Conservation (phyloP, 2,329 filamentous ascomycete genomes). For the Tympanopsis confertula region DNA sequence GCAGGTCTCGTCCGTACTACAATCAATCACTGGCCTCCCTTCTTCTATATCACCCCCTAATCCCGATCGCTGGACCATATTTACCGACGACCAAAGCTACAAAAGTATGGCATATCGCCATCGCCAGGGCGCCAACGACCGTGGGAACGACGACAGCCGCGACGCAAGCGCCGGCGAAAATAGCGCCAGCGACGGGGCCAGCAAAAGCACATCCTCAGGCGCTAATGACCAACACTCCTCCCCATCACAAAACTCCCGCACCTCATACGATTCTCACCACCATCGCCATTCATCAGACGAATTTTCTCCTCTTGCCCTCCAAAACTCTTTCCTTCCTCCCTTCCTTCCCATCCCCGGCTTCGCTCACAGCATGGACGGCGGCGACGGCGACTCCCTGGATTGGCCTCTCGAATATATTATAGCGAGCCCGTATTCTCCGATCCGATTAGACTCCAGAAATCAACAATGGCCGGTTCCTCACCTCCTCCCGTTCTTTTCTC, state of each 20-base stretch:
- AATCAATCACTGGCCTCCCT: constrained; percentile 33
- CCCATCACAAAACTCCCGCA: not conserved
- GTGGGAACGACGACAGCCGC: not conserved
- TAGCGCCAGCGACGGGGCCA: not conserved
- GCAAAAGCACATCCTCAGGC: no score
- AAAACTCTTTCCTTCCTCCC: not conserved
- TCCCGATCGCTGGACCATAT: constrained; percentile 17
- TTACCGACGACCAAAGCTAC: not conserved
- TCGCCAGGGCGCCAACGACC: not conserved
- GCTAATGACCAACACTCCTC: no score
- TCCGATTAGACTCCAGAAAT: constrained; percentile 34
- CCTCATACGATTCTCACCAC: not conserved
- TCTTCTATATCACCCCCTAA: constrained; percentile 17
- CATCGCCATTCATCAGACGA: not conserved
- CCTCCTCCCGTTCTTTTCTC: no score
- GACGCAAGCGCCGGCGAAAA: not conserved
- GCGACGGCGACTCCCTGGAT: constrained; percentile 18
- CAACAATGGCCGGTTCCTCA: no score
- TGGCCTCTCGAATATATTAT: constrained; percentile 29
- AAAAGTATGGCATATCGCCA: not conserved
- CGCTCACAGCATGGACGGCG: constrained; percentile 14
- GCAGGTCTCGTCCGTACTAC: constrained; percentile 39
- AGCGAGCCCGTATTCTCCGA: constrained; percentile 39
- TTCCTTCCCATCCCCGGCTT: constrained; percentile 8
- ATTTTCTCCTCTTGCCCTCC: not conserved